Evolutionary conservation across 768 basidiomycete genomes (phyloP), one percentile per base, ranked within the genome.

Genomic region (Lentinus brumalis): DNA sequence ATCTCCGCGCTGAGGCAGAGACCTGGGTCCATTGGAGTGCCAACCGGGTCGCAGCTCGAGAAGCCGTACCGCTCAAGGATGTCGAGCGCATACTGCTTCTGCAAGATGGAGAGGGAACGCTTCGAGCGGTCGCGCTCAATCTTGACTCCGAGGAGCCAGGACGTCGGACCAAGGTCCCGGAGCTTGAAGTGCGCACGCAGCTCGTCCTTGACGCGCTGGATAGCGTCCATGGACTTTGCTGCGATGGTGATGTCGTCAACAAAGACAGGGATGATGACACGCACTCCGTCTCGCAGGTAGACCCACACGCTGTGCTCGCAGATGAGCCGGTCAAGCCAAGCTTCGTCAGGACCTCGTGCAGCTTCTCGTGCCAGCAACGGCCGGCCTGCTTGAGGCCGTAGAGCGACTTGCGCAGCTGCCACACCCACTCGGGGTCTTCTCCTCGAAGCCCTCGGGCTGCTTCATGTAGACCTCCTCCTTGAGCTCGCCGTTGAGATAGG

Each of bases 381-480:
- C 73, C 73, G 11, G 74, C 72, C 58, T 81, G 79, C 61, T 78
- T 77, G 8, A 82, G 73, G 9, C 81, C 76, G 67, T 82, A 81
- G 35, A 81, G 61, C 3, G 72, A 66, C 63, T 79, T 78, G 46
- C 5, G 55, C 42, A 60, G 50, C 18, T 39, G 53, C 53, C 53
- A 60, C 42, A 64, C 58, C 57, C 40, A 35, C 47, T 32, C 38
- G 39, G 59, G 44, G 49, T 42, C 40, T 57, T 65, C 61, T 40
- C 21, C 46, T 65, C 64, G 55, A 63, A 66, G 11, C 68, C 71
- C 41, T 67, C 66, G 10, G 73, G 66, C 47, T 66, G 68, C n/a
- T 55, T 16, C 66, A 74, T 73, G 66, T 72, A 74, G 46, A 74
- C 57, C 41, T 69, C 65, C 41, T 69, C 67, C 15, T 72, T 57